Conservation (phyloP, 2,329 filamentous ascomycete genomes). For the Phyllosticta capitalensis region DNA sequence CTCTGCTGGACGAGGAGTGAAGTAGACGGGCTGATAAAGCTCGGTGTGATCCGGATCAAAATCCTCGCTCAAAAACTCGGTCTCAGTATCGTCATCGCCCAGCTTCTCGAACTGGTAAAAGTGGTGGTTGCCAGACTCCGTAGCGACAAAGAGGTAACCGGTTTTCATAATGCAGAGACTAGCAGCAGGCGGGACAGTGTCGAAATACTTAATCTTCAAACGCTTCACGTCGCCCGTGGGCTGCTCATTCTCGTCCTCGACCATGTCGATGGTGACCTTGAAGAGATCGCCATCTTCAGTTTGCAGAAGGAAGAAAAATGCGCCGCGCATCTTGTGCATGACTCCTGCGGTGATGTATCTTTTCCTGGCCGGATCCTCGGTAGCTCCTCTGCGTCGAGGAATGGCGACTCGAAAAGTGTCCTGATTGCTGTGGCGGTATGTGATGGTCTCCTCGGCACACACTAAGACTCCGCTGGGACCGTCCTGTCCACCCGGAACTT, state of each 20-base stretch:
- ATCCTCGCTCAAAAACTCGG: slow-evolving; percentile 73
- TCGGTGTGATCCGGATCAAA: slow-evolving; percentile 68
- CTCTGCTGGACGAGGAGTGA: slow-evolving; percentile 67
- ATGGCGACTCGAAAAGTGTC: slow-evolving; percentile 83
- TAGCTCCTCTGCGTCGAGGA: slow-evolving; percentile 74
- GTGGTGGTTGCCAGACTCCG: slow-evolving; percentile 85
- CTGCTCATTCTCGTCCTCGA: slow-evolving; percentile 68
- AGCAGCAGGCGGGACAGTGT: slow-evolving; percentile 82
- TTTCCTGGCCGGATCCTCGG: slow-evolving; percentile 86
- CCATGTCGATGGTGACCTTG: slow-evolving; percentile 89
- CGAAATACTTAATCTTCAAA: slow-evolving; percentile 94
- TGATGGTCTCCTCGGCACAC: slow-evolving; percentile 88
- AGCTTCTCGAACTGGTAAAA: slow-evolving; percentile 98
- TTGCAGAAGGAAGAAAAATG: slow-evolving; percentile 85
- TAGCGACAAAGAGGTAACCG: slow-evolving; percentile 86
- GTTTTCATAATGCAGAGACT: slow-evolving; percentile 90
- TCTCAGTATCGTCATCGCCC: slow-evolving; percentile 87
- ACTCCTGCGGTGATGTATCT: slow-evolving; percentile 79
- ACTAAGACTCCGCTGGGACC: slow-evolving; percentile 92
- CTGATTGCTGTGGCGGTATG: slow-evolving; percentile 94
- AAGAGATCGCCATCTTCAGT: slow-evolving; percentile 97
- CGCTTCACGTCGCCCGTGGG: slow-evolving; percentile 71
- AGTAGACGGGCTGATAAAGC: slow-evolving; percentile 70
- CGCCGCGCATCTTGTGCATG: slow-evolving; percentile 95
- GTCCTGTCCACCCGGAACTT: slow-evolving; percentile 87